Evolutionary conservation across 2,329 filamentous ascomycete genomes (phyloP).

Genomic region (Alternaria sp.): DNA sequence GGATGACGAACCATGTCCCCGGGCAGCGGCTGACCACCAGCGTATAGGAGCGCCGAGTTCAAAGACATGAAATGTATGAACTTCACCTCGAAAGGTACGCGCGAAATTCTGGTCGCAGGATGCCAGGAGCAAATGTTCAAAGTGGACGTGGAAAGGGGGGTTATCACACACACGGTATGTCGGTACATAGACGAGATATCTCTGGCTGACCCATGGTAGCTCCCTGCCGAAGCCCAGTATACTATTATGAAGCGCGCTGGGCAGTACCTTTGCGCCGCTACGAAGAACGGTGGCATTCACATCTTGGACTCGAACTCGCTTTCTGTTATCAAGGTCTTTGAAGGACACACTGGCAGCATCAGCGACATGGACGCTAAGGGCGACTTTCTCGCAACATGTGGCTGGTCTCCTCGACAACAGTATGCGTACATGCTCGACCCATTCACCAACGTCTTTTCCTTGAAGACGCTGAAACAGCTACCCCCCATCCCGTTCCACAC

Average conservation of each 20-base stretch:
- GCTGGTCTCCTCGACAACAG: slow-evolving; percentile 84
- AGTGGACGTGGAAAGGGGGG: slow-evolving; percentile 68
- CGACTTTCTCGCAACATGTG: slow-evolving; percentile 94
- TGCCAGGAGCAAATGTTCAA: slow-evolving; percentile 86
- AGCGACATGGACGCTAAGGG: slow-evolving; percentile 98
- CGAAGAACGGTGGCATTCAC: slow-evolving; percentile 80
- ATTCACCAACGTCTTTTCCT: slow-evolving; percentile 92
- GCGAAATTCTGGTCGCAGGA: slow-evolving; percentile 86
- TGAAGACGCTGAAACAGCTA: slow-evolving; percentile 87
- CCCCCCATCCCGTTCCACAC: slow-evolving; percentile 91
- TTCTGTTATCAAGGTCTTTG: slow-evolving; percentile 83
- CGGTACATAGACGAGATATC: not conserved
- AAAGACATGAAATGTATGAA: slow-evolving; percentile 92
- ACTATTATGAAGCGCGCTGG: slow-evolving; percentile 88
- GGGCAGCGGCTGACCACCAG: slow-evolving; percentile 28
- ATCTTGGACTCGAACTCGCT: slow-evolving; percentile 83
- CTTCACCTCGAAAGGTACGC: slow-evolving; percentile 85
- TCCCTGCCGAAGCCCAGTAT: slow-evolving; percentile 78
- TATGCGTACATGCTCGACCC: slow-evolving; percentile 86
- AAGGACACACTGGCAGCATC: slow-evolving; percentile 85
- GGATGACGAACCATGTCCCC: not conserved
- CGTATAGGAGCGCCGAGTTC: slow-evolving; percentile 74
- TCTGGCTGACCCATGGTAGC: slow-evolving; percentile 53
- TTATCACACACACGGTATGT: slow-evolving; percentile 53
- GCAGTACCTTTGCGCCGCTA: slow-evolving; percentile 91